A percentile compares a stretch with the other conserved stretches of the same genome.
These are phyloP conservation scores for Pezicula neosporulosa DNA, from an alignment of 2,329 filamentous ascomycete genomes.

Conservation along the genomic window DNA sequence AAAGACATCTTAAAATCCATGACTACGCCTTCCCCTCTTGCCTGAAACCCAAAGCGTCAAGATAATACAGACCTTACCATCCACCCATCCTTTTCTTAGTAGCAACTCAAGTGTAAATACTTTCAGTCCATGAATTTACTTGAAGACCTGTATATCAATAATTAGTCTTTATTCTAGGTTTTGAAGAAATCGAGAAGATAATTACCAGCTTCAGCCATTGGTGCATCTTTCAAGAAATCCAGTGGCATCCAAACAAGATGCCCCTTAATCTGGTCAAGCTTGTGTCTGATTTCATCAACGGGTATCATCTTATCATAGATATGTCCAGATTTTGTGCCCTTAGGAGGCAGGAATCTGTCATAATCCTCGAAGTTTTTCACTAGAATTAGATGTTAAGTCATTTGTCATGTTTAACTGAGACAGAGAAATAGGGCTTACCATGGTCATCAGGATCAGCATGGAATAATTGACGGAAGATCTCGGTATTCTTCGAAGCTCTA, in stretches of 20 bases:
- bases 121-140: conserved; percentile 84
- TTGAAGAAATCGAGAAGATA: too few species aligned
- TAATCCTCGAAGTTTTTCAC: conserved; percentile 91
- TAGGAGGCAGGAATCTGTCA: conserved; percentile 69
- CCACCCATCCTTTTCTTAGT: too few species aligned
- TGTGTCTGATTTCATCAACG: conserved; percentile 66
- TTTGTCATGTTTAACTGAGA: not conserved
- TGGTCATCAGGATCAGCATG: conserved; percentile 87
- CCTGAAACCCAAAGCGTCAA: too few species aligned
- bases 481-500: conserved; percentile 68
- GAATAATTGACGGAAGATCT: conserved; percentile 75
- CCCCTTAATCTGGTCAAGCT: conserved; percentile 77
- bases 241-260: conserved; percentile 97
- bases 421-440: conserved; percentile 43
- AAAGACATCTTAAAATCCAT: too few species aligned
- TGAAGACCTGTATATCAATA: conserved; percentile 50
- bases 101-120: conserved; percentile 64
- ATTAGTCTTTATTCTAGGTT: too few species aligned
- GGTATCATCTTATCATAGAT: conserved; percentile 79
- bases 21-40: too few species aligned
- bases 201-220: conserved; percentile 77
- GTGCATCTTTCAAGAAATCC: conserved; percentile 75
- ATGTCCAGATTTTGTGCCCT: conserved; percentile 76
- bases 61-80: too few species aligned
- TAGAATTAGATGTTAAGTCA: conserved; percentile 24